phyloP scores from a whole-genome alignment of 495 filamentous ascomycete genomes.

The Tuber melanosporum region DNA sequence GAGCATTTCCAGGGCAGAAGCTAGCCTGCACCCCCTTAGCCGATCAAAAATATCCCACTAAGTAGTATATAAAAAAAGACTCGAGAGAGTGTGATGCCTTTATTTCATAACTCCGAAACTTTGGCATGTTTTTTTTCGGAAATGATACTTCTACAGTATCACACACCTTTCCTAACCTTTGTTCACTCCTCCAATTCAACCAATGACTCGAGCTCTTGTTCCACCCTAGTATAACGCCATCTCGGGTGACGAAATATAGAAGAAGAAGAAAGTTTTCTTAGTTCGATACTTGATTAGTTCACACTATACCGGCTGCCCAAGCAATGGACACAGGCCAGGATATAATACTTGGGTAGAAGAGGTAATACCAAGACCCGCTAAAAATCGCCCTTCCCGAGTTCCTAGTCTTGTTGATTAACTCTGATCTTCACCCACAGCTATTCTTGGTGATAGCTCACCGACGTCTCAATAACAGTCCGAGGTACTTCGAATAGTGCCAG shows the following conservation, averaged over 20 bases:
- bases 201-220: neutral
- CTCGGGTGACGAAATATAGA: neutral
- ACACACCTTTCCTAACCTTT: neutral
- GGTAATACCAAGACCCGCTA: neutral
- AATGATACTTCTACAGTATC: neutral
- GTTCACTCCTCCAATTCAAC: neutral
- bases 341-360: neutral
- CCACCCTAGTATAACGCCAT: neutral
- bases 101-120: neutral
- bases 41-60: neutral
- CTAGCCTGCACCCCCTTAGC: neutral
- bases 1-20: neutral
- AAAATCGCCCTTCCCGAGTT: neutral
- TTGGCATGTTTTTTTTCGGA: neutral
- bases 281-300: neutral
- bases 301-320: neutral
- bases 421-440: neutral
- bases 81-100: neutral
- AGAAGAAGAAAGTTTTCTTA: neutral
- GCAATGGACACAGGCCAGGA: neutral
- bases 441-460: neutral
- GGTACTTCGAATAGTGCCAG: neutral
- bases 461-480: neutral
- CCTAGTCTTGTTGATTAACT: neutral
- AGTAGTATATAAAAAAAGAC: neutral